Evolutionary conservation across 306 rosid genomes (phyloP).

Genomic region (Heteromeles arbutifolia): DNA sequence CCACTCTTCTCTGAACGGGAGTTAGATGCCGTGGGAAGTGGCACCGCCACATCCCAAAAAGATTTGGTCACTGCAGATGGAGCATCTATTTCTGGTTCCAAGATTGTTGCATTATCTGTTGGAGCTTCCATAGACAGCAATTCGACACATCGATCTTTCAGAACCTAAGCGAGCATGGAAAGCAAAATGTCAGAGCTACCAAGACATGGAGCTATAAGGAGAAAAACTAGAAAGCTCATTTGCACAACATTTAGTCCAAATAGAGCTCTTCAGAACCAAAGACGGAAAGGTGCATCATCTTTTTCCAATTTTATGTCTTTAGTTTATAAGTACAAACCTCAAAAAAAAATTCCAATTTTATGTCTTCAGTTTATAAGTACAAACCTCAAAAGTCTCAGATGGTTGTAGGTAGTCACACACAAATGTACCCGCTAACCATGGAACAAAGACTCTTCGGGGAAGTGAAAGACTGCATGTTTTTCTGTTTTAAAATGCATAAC

Average conservation of each 20-base stretch:
- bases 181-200: neutral
- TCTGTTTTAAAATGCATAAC: constrained; percentile 35
- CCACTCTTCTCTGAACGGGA: constrained; percentile 28
- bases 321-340: constrained; percentile 50
- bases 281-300: neutral
- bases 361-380: constrained; percentile 7
- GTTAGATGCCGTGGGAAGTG: constrained; percentile 22
- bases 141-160: constrained; percentile 43
- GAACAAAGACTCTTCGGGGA: constrained; percentile 87
- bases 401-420: constrained; percentile 87
- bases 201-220: neutral
- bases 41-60: constrained; percentile 65
- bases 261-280: neutral
- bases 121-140: constrained; percentile 49
- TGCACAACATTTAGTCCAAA: neutral
- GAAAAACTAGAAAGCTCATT: neutral
- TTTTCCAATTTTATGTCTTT: neutral
- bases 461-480: constrained; percentile 58
- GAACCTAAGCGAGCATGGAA: constrained; percentile 27
- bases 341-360: neutral
- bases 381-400: constrained; percentile 76
- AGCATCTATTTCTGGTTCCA: constrained; percentile 67
- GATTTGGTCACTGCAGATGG: constrained; percentile 34
- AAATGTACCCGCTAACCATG: constrained; percentile 67
- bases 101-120: constrained; percentile 38